Evolutionary conservation across 208 protist species (phyloP).

Genomic region (Herpetomonas tarakana): DNA sequence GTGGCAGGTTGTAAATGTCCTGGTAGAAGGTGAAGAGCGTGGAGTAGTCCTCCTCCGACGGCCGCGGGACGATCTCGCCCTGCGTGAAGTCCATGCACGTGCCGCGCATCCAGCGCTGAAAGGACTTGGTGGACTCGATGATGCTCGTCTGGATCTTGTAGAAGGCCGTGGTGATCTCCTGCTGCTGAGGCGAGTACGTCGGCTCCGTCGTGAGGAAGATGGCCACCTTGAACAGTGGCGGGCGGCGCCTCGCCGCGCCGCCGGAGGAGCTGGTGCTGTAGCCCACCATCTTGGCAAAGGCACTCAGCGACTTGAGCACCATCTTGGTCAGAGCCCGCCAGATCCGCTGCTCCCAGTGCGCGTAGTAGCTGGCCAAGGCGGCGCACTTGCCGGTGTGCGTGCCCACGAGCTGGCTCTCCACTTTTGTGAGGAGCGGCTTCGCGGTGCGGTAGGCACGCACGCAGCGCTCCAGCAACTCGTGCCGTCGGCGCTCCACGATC

Average conservation of each 20-base stretch:
- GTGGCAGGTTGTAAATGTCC: constrained; percentile 89
- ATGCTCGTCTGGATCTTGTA: constrained; percentile 91
- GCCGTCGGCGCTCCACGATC: constrained; percentile 83
- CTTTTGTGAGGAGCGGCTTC: constrained; percentile 93
- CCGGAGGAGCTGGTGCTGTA: constrained; percentile 46
- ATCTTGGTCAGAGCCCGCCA: constrained; percentile 93
- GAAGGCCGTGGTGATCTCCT: constrained; percentile 92
- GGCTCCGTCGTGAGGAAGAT: constrained; percentile 92
- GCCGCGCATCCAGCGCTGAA: constrained; percentile 96
- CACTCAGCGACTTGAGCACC: constrained; percentile 83
- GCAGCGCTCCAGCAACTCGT: constrained; percentile 79
- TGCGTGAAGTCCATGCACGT: constrained; percentile 95
- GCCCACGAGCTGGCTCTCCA: constrained; percentile 93
- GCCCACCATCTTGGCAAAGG: constrained; percentile 88
- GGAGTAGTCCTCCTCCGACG: constrained; percentile 76
- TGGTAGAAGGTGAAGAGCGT: constrained; percentile 94
- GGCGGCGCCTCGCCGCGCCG: constrained; percentile 15
- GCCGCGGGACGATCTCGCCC: constrained; percentile 84
- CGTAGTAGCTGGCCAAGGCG: constrained; percentile 93
- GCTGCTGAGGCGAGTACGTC: constrained; percentile 89
- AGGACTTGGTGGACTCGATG: constrained; percentile 93
- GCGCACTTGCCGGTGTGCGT: constrained; percentile 91
- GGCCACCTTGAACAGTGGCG: constrained; percentile 93
- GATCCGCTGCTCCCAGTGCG: constrained; percentile 95
- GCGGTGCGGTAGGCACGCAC: constrained; percentile 94